Evolutionary conservation across 2,329 filamentous ascomycete genomes (phyloP).

Genomic region (Aplosporella prunicola): DNA sequence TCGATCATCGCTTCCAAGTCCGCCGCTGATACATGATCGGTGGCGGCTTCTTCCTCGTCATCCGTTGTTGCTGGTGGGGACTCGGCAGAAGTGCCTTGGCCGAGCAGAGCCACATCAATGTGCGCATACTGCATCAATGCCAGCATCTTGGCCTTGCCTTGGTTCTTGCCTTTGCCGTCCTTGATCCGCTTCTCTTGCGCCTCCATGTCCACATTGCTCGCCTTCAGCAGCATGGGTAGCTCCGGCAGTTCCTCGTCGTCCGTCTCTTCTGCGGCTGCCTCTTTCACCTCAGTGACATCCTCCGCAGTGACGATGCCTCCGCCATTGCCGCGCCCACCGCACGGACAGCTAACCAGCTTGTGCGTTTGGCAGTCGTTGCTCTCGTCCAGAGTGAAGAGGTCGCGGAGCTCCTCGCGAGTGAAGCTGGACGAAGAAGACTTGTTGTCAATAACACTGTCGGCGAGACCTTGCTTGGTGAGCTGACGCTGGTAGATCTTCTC

Average conservation of each 20-base stretch:
- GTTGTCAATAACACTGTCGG: slow-evolving; percentile 61
- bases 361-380: slow-evolving; percentile 56
- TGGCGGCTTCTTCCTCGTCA: slow-evolving; percentile 20
- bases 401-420: slow-evolving; percentile 54
- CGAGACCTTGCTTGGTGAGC: slow-evolving; percentile 59
- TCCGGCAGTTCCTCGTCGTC: slow-evolving; percentile 23
- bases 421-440: slow-evolving; percentile 53
- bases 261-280: slow-evolving; percentile 16
- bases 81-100: slow-evolving; percentile 19
- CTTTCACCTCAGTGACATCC: slow-evolving; percentile 9
- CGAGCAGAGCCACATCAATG: slow-evolving; percentile 33
- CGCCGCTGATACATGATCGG: too few species aligned
- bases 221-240: slow-evolving; percentile 26
- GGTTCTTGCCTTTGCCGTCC: slow-evolving; percentile 21
- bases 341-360: slow-evolving; percentile 54
- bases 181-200: slow-evolving; percentile 35
- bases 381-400: slow-evolving; percentile 58
- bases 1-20: slow-evolving; percentile 31
- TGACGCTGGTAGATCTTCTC: slow-evolving; percentile 70
- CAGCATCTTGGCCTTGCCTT: slow-evolving; percentile 34
- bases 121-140: slow-evolving; percentile 46
- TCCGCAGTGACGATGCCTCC: slow-evolving; percentile 12
- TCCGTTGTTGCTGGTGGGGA: slow-evolving; percentile 18
- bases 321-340: slow-evolving; percentile 44
- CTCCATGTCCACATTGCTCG: slow-evolving; percentile 37